Percentiles rank a stretch among this genome's conserved stretches.
Evolutionary conservation across 225 moss, liverwort and hornwort genomes (phyloP).

Genomic region (Ulota crispa): DNA sequence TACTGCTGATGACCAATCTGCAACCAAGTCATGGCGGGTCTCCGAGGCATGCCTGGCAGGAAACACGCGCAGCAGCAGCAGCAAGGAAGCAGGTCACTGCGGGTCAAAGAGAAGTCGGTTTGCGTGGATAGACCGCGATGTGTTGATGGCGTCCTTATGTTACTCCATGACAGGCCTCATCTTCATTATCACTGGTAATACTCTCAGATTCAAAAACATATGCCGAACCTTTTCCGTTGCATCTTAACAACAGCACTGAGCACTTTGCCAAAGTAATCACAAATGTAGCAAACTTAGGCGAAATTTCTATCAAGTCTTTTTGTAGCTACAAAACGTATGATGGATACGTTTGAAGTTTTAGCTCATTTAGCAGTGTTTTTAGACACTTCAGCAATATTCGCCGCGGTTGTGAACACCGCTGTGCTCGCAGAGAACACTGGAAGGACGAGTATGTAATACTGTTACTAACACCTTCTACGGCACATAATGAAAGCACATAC

Average conservation of each 20-base stretch:
- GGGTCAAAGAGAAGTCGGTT: conserved; percentile 15
- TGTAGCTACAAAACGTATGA: too few species aligned
- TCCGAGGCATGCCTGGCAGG: conserved; percentile 14
- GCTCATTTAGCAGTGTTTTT: too few species aligned
- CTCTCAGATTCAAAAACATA: background rate
- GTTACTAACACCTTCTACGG: too few species aligned
- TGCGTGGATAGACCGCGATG: conserved; percentile 56
- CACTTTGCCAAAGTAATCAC: too few species aligned
- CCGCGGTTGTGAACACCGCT: too few species aligned
- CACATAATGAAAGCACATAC: background rate
- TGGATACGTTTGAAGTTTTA: too few species aligned
- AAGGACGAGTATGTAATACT: background rate
- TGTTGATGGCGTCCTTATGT: conserved; percentile 68
- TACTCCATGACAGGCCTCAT: conserved; percentile 88
- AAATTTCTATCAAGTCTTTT: too few species aligned
- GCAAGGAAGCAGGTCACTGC: background rate
- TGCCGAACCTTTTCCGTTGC: background rate
- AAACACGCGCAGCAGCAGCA: background rate
- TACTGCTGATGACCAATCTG: conserved; percentile 32
- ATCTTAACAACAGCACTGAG: too few species aligned
- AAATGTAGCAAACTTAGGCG: too few species aligned
- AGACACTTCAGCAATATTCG: too few species aligned
- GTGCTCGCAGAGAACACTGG: background rate
- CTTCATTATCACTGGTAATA: conserved; percentile 81
- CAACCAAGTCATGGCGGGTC: conserved; percentile 17